phyloP scores from a whole-genome alignment of 2,329 filamentous ascomycete genomes.

The Microsporum audouinii region DNA sequence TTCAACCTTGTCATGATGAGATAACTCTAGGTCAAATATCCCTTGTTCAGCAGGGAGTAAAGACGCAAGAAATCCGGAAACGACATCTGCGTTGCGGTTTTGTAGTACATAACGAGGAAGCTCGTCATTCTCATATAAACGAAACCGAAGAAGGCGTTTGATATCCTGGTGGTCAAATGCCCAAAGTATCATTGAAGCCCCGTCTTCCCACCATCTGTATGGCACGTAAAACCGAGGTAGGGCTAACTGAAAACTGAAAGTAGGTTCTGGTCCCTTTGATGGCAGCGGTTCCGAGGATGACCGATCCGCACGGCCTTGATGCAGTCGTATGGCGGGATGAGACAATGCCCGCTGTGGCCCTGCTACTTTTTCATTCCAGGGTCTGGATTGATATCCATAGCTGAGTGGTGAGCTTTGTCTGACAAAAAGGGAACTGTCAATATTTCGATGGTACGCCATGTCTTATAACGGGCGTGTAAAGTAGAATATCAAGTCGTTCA shows the following conservation, averaged over 20 bases:
- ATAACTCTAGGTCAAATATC: constrained; percentile 20
- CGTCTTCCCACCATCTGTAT: constrained; percentile 35
- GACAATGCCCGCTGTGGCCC: neutral
- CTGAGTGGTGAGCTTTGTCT: neutral
- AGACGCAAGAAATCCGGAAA: constrained; percentile 25
- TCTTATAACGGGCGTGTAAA: neutral
- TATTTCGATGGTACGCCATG: neutral
- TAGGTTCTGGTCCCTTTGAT: neutral
- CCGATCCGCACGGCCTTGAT: neutral
- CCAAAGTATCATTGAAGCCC: constrained; percentile 29
- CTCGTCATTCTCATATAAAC: constrained; percentile 26
- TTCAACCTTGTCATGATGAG: constrained; percentile 30
- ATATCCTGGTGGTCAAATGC: constrained; percentile 30
- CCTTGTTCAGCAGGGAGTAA: constrained; percentile 22
- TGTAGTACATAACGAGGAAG: constrained; percentile 27
- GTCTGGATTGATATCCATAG: neutral
- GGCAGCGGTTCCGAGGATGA: neutral
- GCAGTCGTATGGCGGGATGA: neutral
- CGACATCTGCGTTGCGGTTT: constrained; percentile 23
- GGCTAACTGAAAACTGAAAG: constrained; percentile 4
- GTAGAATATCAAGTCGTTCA: neutral
- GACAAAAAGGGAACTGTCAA: neutral
- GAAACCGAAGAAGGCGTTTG: constrained; percentile 28
- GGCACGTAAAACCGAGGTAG: constrained; percentile 23
- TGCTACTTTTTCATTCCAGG: neutral